Conservation (phyloP, 1,284 basidiomycete genomes). For the Irpex lacteus region DNA sequence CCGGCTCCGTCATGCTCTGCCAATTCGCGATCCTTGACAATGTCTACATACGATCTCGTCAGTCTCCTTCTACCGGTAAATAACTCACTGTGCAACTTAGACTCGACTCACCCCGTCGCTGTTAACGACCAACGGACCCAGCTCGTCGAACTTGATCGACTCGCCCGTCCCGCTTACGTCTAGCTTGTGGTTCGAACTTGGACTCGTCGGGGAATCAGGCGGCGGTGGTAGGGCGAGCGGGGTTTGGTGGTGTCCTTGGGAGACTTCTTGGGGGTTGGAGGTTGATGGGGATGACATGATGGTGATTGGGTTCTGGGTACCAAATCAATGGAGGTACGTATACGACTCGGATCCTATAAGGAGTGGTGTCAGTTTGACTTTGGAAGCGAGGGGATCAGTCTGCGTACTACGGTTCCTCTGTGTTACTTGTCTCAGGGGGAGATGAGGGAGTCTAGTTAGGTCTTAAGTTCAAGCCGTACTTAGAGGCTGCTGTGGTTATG, state of each 20-base stretch:
- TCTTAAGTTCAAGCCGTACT: too few relatives aligned
- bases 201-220: neutral
- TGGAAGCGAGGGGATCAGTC: too few relatives aligned
- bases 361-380: too few relatives aligned
- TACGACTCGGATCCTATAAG: too few relatives aligned
- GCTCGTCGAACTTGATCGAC: slow-evolving; percentile 10
- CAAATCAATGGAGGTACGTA: too few relatives aligned
- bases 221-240: neutral
- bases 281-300: too few relatives aligned
- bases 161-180: neutral
- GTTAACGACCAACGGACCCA: slow-evolving; percentile 16
- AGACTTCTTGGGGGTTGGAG: too few relatives aligned
- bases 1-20: slow-evolving; percentile 12
- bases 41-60: slow-evolving; percentile 5
- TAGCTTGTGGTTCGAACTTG: neutral
- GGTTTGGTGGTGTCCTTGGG: neutral
- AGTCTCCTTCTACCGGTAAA: neutral
- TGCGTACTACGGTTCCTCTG: too few relatives aligned
- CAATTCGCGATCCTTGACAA: slow-evolving; percentile 15
- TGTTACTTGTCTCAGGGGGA: too few relatives aligned
- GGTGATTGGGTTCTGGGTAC: too few relatives aligned
- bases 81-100: neutral
- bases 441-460: too few relatives aligned
- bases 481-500: too few relatives aligned
- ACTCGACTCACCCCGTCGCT: slow-evolving; percentile 14